Conservation (phyloP, 2,329 filamentous ascomycete genomes). For the Penicillium vulpinum region DNA sequence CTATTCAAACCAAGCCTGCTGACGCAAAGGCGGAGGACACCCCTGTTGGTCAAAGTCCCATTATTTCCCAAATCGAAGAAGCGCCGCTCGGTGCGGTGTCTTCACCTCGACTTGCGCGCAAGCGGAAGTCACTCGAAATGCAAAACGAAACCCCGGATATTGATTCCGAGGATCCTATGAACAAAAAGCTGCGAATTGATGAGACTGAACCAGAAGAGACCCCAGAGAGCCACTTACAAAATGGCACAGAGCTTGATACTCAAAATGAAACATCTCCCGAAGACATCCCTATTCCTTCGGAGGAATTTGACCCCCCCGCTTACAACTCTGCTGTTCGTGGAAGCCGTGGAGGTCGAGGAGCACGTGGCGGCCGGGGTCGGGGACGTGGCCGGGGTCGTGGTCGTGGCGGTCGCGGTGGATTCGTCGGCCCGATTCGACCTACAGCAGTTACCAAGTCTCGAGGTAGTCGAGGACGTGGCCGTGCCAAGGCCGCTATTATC, state of each 20-base stretch:
- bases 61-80: not conserved
- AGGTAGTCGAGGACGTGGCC: constrained; percentile 33
- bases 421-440: constrained; percentile 18
- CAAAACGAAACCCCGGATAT: constrained; percentile 19
- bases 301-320: not conserved
- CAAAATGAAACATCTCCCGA: constrained; percentile 24
- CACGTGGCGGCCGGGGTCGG: constrained; percentile 28
- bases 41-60: not conserved
- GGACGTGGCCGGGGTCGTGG: constrained; percentile 37
- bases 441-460: constrained; percentile 20
- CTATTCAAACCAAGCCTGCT: constrained; percentile 5
- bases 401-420: constrained; percentile 36
- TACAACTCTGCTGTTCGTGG: constrained; percentile 5
- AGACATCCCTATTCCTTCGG: constrained; percentile 3
- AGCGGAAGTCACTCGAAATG: constrained; percentile 29
- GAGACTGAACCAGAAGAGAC: constrained; percentile 26
- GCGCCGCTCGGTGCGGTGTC: not conserved
- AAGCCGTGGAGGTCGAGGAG: constrained; percentile 18
- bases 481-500: constrained; percentile 16
- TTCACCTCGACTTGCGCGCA: constrained; percentile 22
- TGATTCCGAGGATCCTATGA: constrained; percentile 15
- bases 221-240: constrained; percentile 24
- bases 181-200: constrained; percentile 37
- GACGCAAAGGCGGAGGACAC: constrained; percentile 4
- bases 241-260: constrained; percentile 20